phyloP scores from a whole-genome alignment of 148 eudicot genomes.

The Diospyros lotus region DNA sequence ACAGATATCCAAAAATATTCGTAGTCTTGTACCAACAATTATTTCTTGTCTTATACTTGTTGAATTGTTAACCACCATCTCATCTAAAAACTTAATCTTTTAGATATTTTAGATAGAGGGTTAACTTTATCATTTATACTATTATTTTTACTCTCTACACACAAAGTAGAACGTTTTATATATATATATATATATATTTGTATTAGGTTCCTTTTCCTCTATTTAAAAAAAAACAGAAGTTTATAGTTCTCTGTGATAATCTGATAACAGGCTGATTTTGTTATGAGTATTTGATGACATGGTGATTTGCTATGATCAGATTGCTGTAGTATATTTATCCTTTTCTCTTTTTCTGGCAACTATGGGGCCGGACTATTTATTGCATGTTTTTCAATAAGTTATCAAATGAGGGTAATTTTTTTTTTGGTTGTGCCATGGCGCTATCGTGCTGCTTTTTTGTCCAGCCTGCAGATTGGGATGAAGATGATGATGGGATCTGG shows the following conservation, averaged over 20 bases:
- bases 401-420: neutral
- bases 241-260: neutral
- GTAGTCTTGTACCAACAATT: too few relatives aligned
- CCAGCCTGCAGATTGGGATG: constrained; percentile 91
- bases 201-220: neutral
- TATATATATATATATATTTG: too few relatives aligned
- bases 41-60: too few relatives aligned
- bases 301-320: neutral
- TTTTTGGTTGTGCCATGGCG: neutral
- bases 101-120: too few relatives aligned
- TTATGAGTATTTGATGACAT: neutral
- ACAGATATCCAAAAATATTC: neutral
- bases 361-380: neutral
- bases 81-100: too few relatives aligned
- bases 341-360: neutral
- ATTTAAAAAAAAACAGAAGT: neutral
- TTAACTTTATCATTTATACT: too few relatives aligned
- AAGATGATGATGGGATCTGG: constrained; percentile 96
- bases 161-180: too few relatives aligned
- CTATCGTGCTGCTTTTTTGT: neutral
- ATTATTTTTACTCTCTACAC: too few relatives aligned
- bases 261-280: neutral
- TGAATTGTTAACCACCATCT: too few relatives aligned
- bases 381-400: neutral
- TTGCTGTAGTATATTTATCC: neutral